Evolutionary conservation across 1,139 yeast genomes (phyloP).

Genomic region (Sugiyamaella xylanicola): DNA sequence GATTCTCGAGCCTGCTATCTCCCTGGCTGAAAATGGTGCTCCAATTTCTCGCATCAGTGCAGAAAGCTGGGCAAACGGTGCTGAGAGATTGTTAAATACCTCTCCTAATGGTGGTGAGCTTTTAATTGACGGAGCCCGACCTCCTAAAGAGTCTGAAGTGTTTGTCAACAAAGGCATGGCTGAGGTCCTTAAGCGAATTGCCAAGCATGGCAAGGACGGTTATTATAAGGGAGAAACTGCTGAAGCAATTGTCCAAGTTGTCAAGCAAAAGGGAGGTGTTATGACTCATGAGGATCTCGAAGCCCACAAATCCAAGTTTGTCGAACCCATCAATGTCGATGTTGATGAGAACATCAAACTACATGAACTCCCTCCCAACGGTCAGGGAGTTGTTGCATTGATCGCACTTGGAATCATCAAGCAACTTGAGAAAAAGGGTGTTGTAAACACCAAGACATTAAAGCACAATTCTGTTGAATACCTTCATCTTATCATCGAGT

Average conservation of each 20-base stretch:
- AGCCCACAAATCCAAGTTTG: conserved; percentile 58
- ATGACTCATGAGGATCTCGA: conserved; percentile 58
- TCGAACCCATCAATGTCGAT: conserved; percentile 59
- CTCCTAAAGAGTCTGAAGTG: conserved; percentile 65
- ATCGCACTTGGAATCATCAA: conserved; percentile 67
- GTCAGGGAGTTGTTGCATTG: conserved; percentile 75
- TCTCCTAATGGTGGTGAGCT: conserved; percentile 46
- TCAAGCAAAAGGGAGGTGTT: conserved; percentile 57
- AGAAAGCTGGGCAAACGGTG: conserved; percentile 52
- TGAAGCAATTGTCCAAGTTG: conserved; percentile 59
- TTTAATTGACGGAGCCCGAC: conserved; percentile 43
- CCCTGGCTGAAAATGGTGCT: conserved; percentile 67
- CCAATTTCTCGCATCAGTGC: conserved; percentile 65
- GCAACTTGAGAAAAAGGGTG: conserved; percentile 50
- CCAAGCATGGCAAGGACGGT: conserved; percentile 60
- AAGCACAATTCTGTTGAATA: conserved; percentile 73
- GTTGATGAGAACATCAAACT: conserved; percentile 44
- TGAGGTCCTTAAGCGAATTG: conserved; percentile 54
- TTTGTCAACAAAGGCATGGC: conserved; percentile 59
- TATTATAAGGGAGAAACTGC: conserved; percentile 73
- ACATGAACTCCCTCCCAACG: conserved; percentile 84
- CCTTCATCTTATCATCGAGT: conserved; percentile 67
- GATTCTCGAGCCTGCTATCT: conserved; percentile 68
- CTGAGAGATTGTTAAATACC: conserved; percentile 45
- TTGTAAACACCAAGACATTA: conserved; percentile 50